Percentiles rank a stretch among this genome's conserved stretches.
Conservation (phyloP, 371 early-diverging fungal genomes). For the Mortierella sp. region DNA sequence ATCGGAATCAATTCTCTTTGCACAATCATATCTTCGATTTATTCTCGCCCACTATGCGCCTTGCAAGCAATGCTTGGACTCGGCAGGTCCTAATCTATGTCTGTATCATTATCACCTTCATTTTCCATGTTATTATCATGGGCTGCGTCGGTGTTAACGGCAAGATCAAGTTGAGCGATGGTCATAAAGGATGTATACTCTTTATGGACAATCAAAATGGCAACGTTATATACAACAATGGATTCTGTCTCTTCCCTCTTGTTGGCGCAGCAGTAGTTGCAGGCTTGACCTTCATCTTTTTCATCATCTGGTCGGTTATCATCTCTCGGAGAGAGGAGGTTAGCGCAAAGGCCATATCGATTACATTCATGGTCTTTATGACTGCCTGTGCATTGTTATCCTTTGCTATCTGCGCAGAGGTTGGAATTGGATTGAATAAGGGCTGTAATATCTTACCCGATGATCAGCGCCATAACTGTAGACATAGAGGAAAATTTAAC, state of each 20-base stretch:
- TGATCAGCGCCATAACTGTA: constrained; percentile 10
- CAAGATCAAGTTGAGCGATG: background rate
- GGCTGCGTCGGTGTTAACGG: constrained; percentile 42
- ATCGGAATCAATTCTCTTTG: too few relatives aligned
- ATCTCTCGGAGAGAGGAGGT: constrained; percentile 19
- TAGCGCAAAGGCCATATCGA: constrained; percentile 9
- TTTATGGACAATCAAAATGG: constrained; percentile 25
- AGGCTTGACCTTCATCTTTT: constrained; percentile 14
- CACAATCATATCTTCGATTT: background rate
- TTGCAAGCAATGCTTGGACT: constrained; percentile 14
- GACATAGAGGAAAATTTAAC: constrained; percentile 15
- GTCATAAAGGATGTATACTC: constrained; percentile 34
- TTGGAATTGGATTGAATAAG: constrained; percentile 46
- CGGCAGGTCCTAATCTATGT: constrained; percentile 23
- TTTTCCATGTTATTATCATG: constrained; percentile 36
- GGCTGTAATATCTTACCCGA: constrained; percentile 22
- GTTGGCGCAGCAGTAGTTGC: constrained; percentile 35
- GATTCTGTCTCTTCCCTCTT: constrained; percentile 49
- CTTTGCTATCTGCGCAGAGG: constrained; percentile 42
- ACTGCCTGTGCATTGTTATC: constrained; percentile 12
- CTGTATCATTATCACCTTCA: constrained; percentile 16
- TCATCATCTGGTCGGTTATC: constrained; percentile 8
- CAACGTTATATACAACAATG: constrained; percentile 34
- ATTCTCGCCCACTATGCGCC: background rate
- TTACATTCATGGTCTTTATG: constrained; percentile 3